phyloP scores from a whole-genome alignment of 2,329 filamentous ascomycete genomes.

The Emergomyces orientalis region DNA sequence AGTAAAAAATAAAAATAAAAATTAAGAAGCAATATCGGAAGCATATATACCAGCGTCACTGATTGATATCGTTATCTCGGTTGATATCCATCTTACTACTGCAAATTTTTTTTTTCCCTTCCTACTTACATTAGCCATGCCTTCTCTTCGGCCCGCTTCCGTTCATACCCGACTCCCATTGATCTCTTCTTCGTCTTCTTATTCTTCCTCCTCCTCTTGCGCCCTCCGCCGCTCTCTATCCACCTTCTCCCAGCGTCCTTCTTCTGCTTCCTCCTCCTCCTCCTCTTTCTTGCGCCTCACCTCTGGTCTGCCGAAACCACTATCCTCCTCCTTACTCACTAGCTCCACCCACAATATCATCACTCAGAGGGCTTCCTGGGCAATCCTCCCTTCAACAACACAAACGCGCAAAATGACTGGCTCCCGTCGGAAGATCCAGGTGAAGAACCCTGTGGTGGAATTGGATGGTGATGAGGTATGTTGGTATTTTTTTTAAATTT shows the following conservation, averaged over 20 bases:
- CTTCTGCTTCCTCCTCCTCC: conserved; percentile 20
- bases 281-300: conserved; percentile 14
- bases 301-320: neutral
- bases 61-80: conserved; percentile 11
- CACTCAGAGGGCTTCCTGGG: conserved; percentile 7
- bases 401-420: conserved; percentile 39
- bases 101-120: neutral
- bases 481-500: neutral
- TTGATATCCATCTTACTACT: conserved; percentile 8
- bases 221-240: conserved; percentile 10
- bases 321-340: conserved; percentile 19
- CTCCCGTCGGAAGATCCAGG: conserved; percentile 78
- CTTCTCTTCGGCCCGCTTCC: conserved; percentile 33
- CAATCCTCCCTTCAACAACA: conserved; percentile 6
- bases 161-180: conserved; percentile 30
- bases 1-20: neutral
- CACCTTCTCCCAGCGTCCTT: conserved; percentile 11
- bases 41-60: neutral
- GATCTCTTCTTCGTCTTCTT: conserved; percentile 15
- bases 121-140: conserved; percentile 21
- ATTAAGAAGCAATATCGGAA: neutral
- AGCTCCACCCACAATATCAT: conserved; percentile 10
- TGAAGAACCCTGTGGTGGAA: conserved; percentile 98
- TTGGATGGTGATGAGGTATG: conserved; percentile 68
- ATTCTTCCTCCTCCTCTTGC: conserved; percentile 15